Conservation (phyloP, 352 stramenopile species). For the Pythium aristosporum region DNA sequence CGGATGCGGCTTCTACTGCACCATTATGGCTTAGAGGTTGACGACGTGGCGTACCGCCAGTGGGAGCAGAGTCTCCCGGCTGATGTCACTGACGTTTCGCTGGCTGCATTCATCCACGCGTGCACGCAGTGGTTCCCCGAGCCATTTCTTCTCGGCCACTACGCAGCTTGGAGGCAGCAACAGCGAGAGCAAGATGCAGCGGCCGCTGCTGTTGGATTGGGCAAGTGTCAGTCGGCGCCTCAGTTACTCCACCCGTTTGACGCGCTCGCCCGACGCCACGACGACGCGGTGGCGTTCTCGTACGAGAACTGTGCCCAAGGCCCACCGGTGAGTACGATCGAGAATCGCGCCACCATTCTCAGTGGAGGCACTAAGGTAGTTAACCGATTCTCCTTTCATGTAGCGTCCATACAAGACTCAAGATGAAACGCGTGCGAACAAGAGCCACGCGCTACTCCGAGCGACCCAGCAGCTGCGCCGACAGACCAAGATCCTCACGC, state of each 20-base stretch:
- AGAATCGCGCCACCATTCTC: neutral
- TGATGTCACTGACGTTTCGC: slow-evolving; percentile 32
- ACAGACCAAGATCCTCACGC: slow-evolving; percentile 34
- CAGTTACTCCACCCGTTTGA: slow-evolving; percentile 51
- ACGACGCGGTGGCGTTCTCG: slow-evolving; percentile 41
- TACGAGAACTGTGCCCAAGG: slow-evolving; percentile 43
- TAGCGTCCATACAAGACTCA: slow-evolving; percentile 20
- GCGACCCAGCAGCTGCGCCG: slow-evolving; percentile 35
- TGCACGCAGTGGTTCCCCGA: slow-evolving; percentile 58
- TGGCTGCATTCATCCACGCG: slow-evolving; percentile 43
- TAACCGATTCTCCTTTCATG: neutral
- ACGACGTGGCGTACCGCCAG: slow-evolving; percentile 41
- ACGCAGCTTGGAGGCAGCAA: slow-evolving; percentile 7
- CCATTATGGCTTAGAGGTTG: slow-evolving; percentile 43
- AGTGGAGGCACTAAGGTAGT: no score
- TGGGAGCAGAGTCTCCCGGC: slow-evolving; percentile 56
- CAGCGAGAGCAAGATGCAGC: neutral
- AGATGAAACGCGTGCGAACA: slow-evolving; percentile 26
- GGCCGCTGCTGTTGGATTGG: neutral
- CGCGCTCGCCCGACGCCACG: slow-evolving; percentile 37
- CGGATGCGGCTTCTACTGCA: slow-evolving; percentile 41
- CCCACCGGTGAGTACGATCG: slow-evolving; percentile 20
- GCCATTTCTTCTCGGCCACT: slow-evolving; percentile 38
- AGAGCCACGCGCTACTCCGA: slow-evolving; percentile 35
- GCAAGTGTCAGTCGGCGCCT: slow-evolving; percentile 32